phyloP scores from a whole-genome alignment of 2,329 filamentous ascomycete genomes.

The Aureobasidium sp. region DNA sequence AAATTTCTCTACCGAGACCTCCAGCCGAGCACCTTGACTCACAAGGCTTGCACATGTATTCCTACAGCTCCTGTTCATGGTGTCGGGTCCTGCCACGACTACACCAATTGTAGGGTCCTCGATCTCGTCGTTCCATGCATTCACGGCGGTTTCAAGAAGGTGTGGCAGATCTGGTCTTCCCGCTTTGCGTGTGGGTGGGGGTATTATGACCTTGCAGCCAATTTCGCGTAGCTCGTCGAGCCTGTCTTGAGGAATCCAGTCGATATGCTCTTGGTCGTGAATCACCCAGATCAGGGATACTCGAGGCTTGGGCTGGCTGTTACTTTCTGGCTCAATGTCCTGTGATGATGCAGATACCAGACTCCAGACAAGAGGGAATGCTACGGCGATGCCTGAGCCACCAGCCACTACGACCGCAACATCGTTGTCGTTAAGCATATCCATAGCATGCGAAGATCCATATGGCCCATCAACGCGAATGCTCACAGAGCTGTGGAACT shows the following conservation, averaged over 20 bases:
- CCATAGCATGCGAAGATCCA: conserved; percentile 48
- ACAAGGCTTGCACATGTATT: conserved; percentile 48
- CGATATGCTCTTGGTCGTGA: conserved; percentile 43
- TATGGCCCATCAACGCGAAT: conserved; percentile 58
- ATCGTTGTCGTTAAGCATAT: conserved; percentile 43
- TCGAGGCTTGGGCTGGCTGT: conserved; percentile 20
- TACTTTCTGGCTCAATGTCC: conserved; percentile 18
- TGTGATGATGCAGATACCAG: conserved; percentile 16
- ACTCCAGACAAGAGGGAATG: conserved; percentile 51
- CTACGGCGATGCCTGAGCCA: conserved; percentile 57
- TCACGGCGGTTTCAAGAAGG: conserved; percentile 34
- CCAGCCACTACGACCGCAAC: conserved; percentile 51
- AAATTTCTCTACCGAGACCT: conserved; percentile 57
- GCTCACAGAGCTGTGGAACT: conserved; percentile 32
- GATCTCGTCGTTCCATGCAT: conserved; percentile 16
- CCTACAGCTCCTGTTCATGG: conserved; percentile 50
- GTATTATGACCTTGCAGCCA: conserved; percentile 46
- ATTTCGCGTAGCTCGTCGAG: conserved; percentile 40
- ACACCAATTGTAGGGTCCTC: conserved; percentile 36
- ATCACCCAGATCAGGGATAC: conserved; percentile 53
- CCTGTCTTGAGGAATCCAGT: conserved; percentile 45
- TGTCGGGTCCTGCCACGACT: conserved; percentile 55
- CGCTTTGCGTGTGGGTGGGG: conserved; percentile 44
- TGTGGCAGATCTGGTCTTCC: conserved; percentile 45
- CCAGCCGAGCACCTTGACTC: conserved; percentile 39